Evolutionary conservation across 108 stramenopile genomes (phyloP), one percentile per base, ranked within the genome.

Genomic region (Parietichytrium sp.): DNA sequence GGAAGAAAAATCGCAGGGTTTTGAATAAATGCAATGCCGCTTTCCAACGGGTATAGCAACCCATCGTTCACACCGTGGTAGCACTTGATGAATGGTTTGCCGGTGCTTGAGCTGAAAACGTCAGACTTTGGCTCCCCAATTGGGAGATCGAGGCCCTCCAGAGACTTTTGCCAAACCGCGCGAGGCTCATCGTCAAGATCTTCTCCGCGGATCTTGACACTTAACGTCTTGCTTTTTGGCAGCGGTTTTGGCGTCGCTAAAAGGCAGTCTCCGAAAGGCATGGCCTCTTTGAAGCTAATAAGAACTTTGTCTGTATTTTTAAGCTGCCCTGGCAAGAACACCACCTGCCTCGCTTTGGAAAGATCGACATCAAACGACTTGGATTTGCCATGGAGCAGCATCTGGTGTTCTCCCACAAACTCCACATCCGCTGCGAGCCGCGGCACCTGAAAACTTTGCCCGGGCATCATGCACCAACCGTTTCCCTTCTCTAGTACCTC

Each of bases 61-160:
- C 61, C 61, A 27, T 72, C 61, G 38, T 72, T 72, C 38, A 72
- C 61, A 38, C 45, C 45, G 61, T 72, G 61, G 20, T 72, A 72
- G 20, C 61, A 72, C 42, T 72, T 72, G 42, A 72, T 12, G 15
- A 42, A 16, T 1, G 38, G 36, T 25, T 36, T 72, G 3, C 42
- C 42, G 23, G 36, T 33, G 33, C 45, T 72, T 33, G 38, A 10
- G 18, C 61, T 33, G 33, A 72, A 72, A 20, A 23, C 18, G 61
- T 33, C 10, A n/a, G 61, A 42, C 36, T 72, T 42, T 10, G 61
- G 61, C 33, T 72, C 61, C 10, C 61, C 38, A 25, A 72, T 25
- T 8, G 61, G n/a, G 20, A 42, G 61, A 6, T 16, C 6, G 38
- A 72, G 36, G 29, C 38, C 18, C 33, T 16, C 61, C 6, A 72